Conservation (phyloP, 2,329 filamentous ascomycete species). For the Coniochaeta ligniaria region DNA sequence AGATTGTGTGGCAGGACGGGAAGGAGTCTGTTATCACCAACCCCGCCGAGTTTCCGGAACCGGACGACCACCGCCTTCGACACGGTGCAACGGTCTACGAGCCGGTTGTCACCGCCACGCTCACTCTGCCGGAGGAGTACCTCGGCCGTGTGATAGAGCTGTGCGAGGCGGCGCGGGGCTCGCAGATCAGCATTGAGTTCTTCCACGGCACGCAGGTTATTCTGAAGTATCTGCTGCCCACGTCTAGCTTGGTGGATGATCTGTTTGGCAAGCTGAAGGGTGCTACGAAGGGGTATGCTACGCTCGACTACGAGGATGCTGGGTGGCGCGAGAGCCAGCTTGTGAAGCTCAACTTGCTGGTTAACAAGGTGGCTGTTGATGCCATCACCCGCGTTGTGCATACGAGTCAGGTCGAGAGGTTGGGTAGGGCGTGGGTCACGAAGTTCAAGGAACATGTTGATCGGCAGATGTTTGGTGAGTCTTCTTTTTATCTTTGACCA, state of each 20-base stretch:
- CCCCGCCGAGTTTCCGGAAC: conserved; percentile 79
- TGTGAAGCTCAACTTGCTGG: conserved; percentile 83
- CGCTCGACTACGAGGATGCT: conserved; percentile 92
- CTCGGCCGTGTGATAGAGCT: conserved; percentile 91
- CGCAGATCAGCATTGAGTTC: conserved; percentile 82
- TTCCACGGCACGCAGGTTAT: conserved; percentile 92
- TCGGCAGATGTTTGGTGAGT: conserved; percentile 91
- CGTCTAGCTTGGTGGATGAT: conserved; percentile 89
- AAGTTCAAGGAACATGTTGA: conserved; percentile 98
- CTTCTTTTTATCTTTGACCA: neutral
- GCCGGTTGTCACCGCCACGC: conserved; percentile 70
- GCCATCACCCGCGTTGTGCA: conserved; percentile 91
- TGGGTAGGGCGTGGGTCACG: conserved; percentile 81
- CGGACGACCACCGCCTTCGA: conserved; percentile 38
- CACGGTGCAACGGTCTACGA: conserved; percentile 37
- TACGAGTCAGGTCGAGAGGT: conserved; percentile 66
- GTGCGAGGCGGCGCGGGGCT: conserved; percentile 82
- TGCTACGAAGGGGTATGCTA: conserved; percentile 89
- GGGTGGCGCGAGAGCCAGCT: conserved; percentile 77
- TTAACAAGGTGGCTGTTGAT: conserved; percentile 90
- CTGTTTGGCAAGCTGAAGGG: conserved; percentile 96
- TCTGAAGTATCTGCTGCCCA: conserved; percentile 81
- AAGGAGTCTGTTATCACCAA: conserved; percentile 74
- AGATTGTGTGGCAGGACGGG: conserved; percentile 73
- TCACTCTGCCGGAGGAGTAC: conserved; percentile 91